Conservation (phyloP, 2,329 filamentous ascomycete species). For the Colletotrichum tabaci region DNA sequence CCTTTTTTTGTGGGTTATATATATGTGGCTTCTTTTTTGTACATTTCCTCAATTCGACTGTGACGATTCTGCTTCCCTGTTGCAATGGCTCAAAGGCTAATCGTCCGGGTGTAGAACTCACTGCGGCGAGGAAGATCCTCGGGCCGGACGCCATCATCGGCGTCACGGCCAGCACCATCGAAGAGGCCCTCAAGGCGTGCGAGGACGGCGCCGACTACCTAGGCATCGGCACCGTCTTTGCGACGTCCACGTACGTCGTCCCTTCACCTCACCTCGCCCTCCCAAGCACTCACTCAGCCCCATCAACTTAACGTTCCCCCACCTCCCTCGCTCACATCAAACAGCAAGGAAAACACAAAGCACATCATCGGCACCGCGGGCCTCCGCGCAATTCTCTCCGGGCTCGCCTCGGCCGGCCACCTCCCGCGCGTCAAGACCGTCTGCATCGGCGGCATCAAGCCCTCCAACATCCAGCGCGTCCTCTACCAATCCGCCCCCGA, state of each 20-base stretch:
- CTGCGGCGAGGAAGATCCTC: constrained; percentile 78
- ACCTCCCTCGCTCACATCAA: neutral
- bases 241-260: constrained; percentile 79
- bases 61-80: too few species aligned
- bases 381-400: constrained; percentile 75
- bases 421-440: constrained; percentile 72
- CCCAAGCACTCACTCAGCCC: neutral
- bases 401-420: constrained; percentile 66
- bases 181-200: constrained; percentile 82
- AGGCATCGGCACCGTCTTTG: constrained; percentile 90
- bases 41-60: neutral
- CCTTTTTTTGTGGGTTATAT: too few species aligned
- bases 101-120: constrained; percentile 61
- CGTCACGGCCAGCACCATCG: constrained; percentile 82
- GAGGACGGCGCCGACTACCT: constrained; percentile 88
- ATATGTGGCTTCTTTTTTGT: too few species aligned
- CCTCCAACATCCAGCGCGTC: constrained; percentile 80
- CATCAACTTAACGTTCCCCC: too few species aligned
- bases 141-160: constrained; percentile 87
- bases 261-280: neutral
- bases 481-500: constrained; percentile 74
- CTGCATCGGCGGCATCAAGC: constrained; percentile 91
- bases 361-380: constrained; percentile 82
- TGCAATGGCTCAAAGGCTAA: too few species aligned
- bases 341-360: constrained; percentile 88